These are phyloP conservation scores for Suillus weaverae DNA, from an alignment of 768 basidiomycete species.

Conservation along the genomic window DNA sequence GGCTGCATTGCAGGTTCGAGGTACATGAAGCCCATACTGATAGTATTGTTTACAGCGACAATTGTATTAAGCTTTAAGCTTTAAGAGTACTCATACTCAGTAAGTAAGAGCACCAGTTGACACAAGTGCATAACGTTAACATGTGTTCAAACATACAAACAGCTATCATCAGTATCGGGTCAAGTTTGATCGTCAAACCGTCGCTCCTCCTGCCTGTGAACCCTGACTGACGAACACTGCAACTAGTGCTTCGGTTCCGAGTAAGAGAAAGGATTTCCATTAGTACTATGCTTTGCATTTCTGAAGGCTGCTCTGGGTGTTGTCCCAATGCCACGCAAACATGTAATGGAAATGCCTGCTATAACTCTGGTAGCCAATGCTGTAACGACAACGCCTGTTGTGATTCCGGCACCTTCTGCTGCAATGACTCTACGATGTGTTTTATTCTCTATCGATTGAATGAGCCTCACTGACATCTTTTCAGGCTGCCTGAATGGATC, in stretches of 20 bases:
- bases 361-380: not conserved
- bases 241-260: conserved; percentile 12
- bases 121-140: too few relatives aligned
- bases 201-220: too few relatives aligned
- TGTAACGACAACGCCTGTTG: conserved; percentile 10
- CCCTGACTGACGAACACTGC: conserved; percentile 5
- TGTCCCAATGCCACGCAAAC: conserved; percentile 17
- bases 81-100: too few relatives aligned
- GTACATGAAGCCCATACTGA: too few relatives aligned
- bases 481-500: conserved; percentile 19
- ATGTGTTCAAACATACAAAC: too few relatives aligned
- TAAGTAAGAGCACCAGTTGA: too few relatives aligned
- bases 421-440: conserved; percentile 22
- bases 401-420: conserved; percentile 14
- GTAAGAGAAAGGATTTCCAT: conserved; percentile 7
- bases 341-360: conserved; percentile 18
- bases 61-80: too few relatives aligned
- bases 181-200: too few relatives aligned
- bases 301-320: conserved; percentile 12
- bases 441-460: not conserved
- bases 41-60: too few relatives aligned
- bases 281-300: not conserved
- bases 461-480: not conserved
- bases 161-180: too few relatives aligned
- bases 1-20: not conserved